phyloP scores from a whole-genome alignment of 192 early-diverging fungal species.

The Dissophora globulifera region DNA sequence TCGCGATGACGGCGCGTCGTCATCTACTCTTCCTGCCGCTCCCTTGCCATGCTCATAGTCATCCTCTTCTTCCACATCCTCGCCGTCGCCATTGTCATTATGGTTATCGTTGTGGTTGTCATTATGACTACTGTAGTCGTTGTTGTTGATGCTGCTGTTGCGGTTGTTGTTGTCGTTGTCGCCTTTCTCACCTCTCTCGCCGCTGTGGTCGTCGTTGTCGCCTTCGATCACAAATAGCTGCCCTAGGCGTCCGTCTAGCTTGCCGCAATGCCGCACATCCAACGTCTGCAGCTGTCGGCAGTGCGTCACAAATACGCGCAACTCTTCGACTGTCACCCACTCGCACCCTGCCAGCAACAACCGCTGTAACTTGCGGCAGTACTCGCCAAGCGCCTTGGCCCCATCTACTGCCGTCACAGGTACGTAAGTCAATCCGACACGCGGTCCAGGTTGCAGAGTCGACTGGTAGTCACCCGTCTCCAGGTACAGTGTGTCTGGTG shows the following conservation, averaged over 20 bases:
- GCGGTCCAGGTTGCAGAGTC: conserved; percentile 50
- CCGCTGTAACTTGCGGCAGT: conserved; percentile 43
- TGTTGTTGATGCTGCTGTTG: background rate
- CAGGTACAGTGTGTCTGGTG: conserved; percentile 49
- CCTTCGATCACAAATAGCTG: conserved; percentile 13
- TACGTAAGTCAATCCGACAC: conserved; percentile 50
- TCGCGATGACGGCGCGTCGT: no score
- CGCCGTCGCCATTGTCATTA: no score
- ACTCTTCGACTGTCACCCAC: conserved; percentile 54
- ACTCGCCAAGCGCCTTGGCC: conserved; percentile 51
- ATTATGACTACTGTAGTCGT: background rate
- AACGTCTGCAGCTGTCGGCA: conserved; percentile 47
- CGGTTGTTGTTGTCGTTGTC: background rate
- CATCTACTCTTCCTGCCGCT: no score
- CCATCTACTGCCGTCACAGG: conserved; percentile 43
- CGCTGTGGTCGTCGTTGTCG: background rate
- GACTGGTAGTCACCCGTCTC: conserved; percentile 63
- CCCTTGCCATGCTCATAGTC: no score
- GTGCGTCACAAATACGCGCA: conserved; percentile 41
- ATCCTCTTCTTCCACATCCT: no score
- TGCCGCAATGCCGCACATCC: conserved; percentile 52
- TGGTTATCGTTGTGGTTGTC: no score
- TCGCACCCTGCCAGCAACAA: conserved; percentile 57
- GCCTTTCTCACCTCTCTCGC: background rate
- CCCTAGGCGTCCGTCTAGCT: conserved; percentile 39